Percentiles rank a stretch among this genome's conserved stretches.
Conservation (phyloP, 352 stramenopile genomes). For the Globisporangium nagaii region DNA sequence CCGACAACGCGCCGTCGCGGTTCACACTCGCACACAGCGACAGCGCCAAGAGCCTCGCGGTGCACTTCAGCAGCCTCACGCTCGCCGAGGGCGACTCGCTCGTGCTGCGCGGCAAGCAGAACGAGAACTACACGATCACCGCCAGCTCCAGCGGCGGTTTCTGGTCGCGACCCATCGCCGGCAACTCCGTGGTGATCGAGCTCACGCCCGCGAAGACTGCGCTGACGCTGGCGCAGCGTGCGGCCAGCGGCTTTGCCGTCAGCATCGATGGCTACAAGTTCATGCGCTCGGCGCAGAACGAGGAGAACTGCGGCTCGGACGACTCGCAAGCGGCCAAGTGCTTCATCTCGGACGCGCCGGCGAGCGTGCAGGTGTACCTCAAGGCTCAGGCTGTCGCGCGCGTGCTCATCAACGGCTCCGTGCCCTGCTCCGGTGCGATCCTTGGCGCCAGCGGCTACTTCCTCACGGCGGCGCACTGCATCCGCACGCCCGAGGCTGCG, state of each 20-base stretch:
- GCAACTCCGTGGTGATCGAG: constrained; percentile 12
- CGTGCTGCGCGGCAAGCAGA: constrained; percentile 13
- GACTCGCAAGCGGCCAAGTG: constrained; percentile 20
- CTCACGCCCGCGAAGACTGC: constrained; percentile 3
- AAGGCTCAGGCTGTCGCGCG: constrained; percentile 17
- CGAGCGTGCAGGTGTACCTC: constrained; percentile 15
- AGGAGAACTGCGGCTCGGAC: constrained; percentile 14
- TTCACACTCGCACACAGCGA: constrained; percentile 6
- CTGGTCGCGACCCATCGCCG: constrained; percentile 13
- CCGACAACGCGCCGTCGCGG: constrained; percentile 1
- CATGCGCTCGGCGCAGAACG: constrained; percentile 1
- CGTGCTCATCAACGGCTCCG: constrained; percentile 21
- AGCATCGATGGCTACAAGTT: constrained; percentile 13
- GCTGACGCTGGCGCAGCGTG: background rate
- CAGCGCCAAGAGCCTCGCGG: constrained; percentile 10
- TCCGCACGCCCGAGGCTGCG: constrained; percentile 11
- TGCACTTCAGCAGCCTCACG: constrained; percentile 13
- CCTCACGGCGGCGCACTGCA: constrained; percentile 23
- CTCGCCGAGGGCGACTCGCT: constrained; percentile 10
- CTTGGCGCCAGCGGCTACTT: constrained; percentile 18
- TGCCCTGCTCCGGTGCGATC: constrained; percentile 17
- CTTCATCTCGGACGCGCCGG: constrained; percentile 11
- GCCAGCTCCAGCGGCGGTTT: background rate
- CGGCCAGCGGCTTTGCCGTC: constrained; percentile 6
- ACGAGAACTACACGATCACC: constrained; percentile 13